Conservation (phyloP, 2,329 filamentous ascomycete species). For the Fusarium fracticaudum region DNA sequence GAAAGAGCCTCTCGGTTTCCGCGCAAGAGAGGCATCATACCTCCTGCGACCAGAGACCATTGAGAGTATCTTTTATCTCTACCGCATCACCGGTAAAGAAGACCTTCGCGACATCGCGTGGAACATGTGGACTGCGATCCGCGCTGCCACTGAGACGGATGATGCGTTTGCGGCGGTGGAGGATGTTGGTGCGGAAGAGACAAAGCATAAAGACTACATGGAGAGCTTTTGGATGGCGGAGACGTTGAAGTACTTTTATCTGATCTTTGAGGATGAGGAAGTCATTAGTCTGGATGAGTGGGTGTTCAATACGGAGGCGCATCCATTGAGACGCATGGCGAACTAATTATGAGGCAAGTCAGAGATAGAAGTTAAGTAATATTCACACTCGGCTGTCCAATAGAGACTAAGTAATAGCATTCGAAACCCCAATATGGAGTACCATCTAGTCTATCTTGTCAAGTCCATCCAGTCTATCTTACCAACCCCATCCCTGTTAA, state of each 20-base stretch:
- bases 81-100: conserved; percentile 75
- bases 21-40: conserved; percentile 27
- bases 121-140: conserved; percentile 75
- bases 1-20: conserved; percentile 26
- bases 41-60: conserved; percentile 66
- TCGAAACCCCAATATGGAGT: background rate
- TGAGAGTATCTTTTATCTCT: conserved; percentile 83
- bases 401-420: too few species aligned
- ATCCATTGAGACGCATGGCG: conserved; percentile 53
- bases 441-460: background rate
- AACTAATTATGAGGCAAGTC: too few species aligned
- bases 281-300: conserved; percentile 74
- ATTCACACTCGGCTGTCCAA: background rate
- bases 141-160: conserved; percentile 66
- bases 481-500: background rate
- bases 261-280: conserved; percentile 73
- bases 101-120: conserved; percentile 74
- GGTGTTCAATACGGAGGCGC: conserved; percentile 68
- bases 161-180: conserved; percentile 71
- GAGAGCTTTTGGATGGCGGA: conserved; percentile 78
- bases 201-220: conserved; percentile 67
- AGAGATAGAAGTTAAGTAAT: background rate
- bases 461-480: background rate
- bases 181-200: conserved; percentile 66
- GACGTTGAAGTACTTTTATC: conserved; percentile 80